Percentiles rank a stretch among this genome's conserved stretches.
phyloP scores from a whole-genome alignment of 768 basidiomycete genomes.

The Naganishia randhawae region DNA sequence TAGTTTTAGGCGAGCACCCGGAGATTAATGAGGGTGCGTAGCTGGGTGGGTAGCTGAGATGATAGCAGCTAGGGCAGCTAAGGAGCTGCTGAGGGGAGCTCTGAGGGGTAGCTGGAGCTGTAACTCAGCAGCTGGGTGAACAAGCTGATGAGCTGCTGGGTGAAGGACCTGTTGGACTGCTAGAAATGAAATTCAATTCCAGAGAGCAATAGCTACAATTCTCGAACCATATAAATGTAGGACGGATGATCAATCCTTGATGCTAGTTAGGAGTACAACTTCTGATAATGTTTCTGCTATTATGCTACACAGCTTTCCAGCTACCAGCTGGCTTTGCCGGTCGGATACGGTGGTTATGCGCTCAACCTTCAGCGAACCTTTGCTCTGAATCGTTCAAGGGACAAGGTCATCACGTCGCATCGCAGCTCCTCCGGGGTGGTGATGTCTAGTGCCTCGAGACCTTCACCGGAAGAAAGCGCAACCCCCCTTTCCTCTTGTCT shows the following conservation, averaged over 20 bases:
- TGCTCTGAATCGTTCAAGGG: neutral
- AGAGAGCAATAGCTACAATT: neutral
- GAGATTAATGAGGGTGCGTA: no score
- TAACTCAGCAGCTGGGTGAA: neutral
- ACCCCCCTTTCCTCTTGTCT: neutral
- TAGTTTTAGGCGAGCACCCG: no score
- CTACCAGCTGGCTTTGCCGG: neutral
- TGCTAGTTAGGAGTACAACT: neutral
- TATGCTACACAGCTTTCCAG: neutral
- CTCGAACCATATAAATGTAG: neutral
- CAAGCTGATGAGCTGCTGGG: neutral
- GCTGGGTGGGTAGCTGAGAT: no score
- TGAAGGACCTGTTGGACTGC: no score
- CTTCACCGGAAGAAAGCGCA: neutral
- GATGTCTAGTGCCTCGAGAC: neutral
- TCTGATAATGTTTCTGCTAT: neutral
- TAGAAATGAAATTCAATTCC: no score
- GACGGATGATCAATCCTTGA: no score
- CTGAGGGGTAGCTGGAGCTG: no score
- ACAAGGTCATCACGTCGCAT: conserved; percentile 4
- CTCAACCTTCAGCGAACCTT: neutral
- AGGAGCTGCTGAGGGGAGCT: no score
- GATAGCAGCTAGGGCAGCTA: no score
- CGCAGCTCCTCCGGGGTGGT: conserved; percentile 9
- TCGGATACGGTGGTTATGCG: neutral